Evolutionary conservation across 2,329 filamentous ascomycete genomes (phyloP).

Genomic region (Trichoderma arundinaceum): DNA sequence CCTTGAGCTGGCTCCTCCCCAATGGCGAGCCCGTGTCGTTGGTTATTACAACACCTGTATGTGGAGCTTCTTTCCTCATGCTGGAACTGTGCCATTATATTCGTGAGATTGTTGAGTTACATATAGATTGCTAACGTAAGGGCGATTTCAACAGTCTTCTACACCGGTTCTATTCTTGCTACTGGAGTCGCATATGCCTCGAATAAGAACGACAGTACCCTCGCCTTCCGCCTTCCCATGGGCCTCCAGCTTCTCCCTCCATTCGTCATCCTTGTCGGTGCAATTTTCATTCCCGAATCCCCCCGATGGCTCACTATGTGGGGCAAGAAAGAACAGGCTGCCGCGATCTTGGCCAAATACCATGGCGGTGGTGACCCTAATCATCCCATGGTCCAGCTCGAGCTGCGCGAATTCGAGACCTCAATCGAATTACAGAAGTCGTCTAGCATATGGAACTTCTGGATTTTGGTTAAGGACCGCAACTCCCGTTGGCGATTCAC

Average conservation of each 20-base stretch:
- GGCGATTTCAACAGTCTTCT: conserved; percentile 39
- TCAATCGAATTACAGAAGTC: conserved; percentile 53
- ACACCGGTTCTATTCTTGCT: conserved; percentile 59
- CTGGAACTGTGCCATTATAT: no score
- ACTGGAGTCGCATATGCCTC: conserved; percentile 60
- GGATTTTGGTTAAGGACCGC: conserved; percentile 55
- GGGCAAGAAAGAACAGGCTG: conserved; percentile 46
- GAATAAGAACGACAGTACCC: conserved; percentile 43
- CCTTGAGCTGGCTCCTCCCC: conserved; percentile 58
- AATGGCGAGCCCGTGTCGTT: conserved; percentile 54
- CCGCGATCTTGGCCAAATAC: conserved; percentile 44
- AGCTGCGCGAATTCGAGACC: conserved; percentile 48
- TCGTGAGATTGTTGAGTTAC: no score
- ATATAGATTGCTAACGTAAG: not conserved
- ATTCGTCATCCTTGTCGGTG: conserved; percentile 43
- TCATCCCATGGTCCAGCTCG: conserved; percentile 48
- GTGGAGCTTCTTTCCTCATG: conserved; percentile 15
- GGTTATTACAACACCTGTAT: conserved; percentile 49
- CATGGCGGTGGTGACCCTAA: conserved; percentile 44
- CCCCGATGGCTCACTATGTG: conserved; percentile 50
- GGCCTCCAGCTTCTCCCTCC: conserved; percentile 49
- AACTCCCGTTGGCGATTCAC: conserved; percentile 57
- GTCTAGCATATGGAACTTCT: conserved; percentile 55
- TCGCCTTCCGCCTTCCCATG: conserved; percentile 48
- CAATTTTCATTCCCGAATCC: conserved; percentile 49